Conservation (phyloP, 345 rosid genomes). For the Abelmoschus esculentus region DNA sequence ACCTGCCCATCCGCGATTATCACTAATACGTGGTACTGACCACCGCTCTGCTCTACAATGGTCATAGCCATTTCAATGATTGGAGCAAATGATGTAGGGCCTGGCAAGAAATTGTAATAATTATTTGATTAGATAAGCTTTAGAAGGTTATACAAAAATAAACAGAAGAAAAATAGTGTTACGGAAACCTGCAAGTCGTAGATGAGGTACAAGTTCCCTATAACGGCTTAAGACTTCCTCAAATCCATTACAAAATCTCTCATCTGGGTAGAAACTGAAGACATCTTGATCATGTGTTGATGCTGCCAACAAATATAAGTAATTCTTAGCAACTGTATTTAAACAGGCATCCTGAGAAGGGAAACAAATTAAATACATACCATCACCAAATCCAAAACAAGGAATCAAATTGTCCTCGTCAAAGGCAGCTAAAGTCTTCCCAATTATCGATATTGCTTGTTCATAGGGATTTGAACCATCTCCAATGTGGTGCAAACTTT, state of each 20-base stretch:
- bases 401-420: slow-evolving; percentile 96
- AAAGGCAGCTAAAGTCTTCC: slow-evolving; percentile 74
- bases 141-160: neutral
- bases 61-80: slow-evolving; percentile 89
- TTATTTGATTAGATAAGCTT: slow-evolving; percentile 1
- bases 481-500: slow-evolving; percentile 73
- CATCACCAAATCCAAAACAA: slow-evolving; percentile 96
- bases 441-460: slow-evolving; percentile 85
- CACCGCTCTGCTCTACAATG: slow-evolving; percentile 82
- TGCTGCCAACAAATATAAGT: slow-evolving; percentile 38
- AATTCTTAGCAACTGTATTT: slow-evolving; percentile 10
- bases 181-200: slow-evolving; percentile 70
- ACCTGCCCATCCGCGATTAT: slow-evolving; percentile 99
- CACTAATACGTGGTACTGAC: slow-evolving; percentile 88
- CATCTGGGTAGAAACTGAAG: slow-evolving; percentile 68
- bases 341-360: neutral
- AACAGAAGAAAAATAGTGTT: slow-evolving; percentile 1
- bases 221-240: slow-evolving; percentile 80
- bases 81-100: slow-evolving; percentile 98
- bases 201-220: slow-evolving; percentile 71
- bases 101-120: slow-evolving; percentile 28
- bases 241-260: slow-evolving; percentile 74
- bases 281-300: slow-evolving; percentile 95
- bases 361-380: slow-evolving; percentile 26
- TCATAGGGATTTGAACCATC: slow-evolving; percentile 72